Percentiles rank a stretch among this genome's conserved stretches.
phyloP scores from a whole-genome alignment of 2,329 filamentous ascomycete genomes.

The Paracamarosporium sp. region DNA sequence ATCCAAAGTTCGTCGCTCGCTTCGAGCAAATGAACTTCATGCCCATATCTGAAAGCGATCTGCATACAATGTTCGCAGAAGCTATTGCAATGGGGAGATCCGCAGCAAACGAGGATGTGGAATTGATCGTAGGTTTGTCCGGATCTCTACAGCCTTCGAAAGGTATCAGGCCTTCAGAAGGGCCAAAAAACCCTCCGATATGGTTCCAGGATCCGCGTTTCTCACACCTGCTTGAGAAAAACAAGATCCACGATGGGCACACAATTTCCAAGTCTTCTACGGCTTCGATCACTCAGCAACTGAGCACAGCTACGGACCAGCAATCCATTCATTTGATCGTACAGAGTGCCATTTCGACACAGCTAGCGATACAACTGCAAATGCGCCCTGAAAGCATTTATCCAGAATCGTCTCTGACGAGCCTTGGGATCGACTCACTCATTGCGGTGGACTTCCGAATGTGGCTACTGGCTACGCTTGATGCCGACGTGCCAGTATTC shows the following conservation, averaged over 20 bases:
- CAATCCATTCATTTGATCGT: neutral
- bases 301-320: neutral
- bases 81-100: slow-evolving; percentile 12
- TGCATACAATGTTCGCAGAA: slow-evolving; percentile 22
- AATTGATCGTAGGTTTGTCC: neutral
- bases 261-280: neutral
- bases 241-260: neutral
- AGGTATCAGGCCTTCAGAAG: too few species aligned
- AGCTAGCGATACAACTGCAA: neutral
- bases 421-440: slow-evolving; percentile 48
- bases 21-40: neutral
- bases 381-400: neutral
- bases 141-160: too few species aligned
- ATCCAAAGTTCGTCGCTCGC: neutral
- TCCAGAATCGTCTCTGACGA: neutral
- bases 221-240: neutral
- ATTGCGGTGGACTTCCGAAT: slow-evolving; percentile 50
- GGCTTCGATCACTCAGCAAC: neutral
- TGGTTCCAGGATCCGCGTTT: neutral
- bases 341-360: neutral
- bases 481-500: slow-evolving; percentile 55
- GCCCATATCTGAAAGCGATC: slow-evolving; percentile 18
- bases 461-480: slow-evolving; percentile 57
- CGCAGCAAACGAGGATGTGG: neutral
- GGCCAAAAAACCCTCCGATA: neutral